Conservation (phyloP, 768 basidiomycete genomes). For the Pulveroboletus sp. region DNA sequence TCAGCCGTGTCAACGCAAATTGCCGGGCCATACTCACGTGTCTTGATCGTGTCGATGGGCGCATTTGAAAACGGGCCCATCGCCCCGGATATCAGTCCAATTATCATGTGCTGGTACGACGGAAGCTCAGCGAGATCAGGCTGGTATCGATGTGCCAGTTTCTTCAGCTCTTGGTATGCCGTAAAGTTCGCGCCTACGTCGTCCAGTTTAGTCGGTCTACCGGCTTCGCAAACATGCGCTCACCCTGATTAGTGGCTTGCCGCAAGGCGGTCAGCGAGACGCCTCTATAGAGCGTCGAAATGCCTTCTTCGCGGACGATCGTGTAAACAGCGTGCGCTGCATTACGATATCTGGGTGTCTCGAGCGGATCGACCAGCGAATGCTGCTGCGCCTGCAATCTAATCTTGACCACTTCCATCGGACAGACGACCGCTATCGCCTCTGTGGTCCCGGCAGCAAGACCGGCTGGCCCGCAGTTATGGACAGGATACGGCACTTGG, state of each 20-base stretch:
- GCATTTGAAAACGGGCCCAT: slow-evolving; percentile 99
- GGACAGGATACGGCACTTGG: not conserved
- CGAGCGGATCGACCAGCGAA: slow-evolving; percentile 93
- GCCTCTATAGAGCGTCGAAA: slow-evolving; percentile 83
- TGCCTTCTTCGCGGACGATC: slow-evolving; percentile 90
- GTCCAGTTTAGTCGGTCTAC: not conserved
- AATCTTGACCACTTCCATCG: slow-evolving; percentile 99
- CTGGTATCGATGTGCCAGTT: slow-evolving; percentile 70
- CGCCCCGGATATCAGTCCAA: slow-evolving; percentile 94
- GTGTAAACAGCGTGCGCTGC: slow-evolving; percentile 96
- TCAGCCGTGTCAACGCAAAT: not conserved
- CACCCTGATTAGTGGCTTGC: slow-evolving; percentile 98
- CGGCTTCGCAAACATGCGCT: slow-evolving; percentile 11
- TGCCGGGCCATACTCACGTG: slow-evolving; percentile 51
- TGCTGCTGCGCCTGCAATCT: slow-evolving; percentile 96
- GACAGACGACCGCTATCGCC: slow-evolving; percentile 91
- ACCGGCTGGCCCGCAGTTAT: slow-evolving; percentile 59
- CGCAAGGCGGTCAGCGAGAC: slow-evolving; percentile 90
- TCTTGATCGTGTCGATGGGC: slow-evolving; percentile 93
- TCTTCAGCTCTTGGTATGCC: slow-evolving; percentile 96
- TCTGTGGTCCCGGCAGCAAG: slow-evolving; percentile 95
- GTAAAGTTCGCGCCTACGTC: slow-evolving; percentile 90
- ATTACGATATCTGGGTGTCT: slow-evolving; percentile 91
- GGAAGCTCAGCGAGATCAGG: slow-evolving; percentile 80
- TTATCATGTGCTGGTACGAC: slow-evolving; percentile 92